These are phyloP conservation scores for Solanum appendiculatum DNA, from an alignment of 257 asterid genomes.

Conservation along the genomic window DNA sequence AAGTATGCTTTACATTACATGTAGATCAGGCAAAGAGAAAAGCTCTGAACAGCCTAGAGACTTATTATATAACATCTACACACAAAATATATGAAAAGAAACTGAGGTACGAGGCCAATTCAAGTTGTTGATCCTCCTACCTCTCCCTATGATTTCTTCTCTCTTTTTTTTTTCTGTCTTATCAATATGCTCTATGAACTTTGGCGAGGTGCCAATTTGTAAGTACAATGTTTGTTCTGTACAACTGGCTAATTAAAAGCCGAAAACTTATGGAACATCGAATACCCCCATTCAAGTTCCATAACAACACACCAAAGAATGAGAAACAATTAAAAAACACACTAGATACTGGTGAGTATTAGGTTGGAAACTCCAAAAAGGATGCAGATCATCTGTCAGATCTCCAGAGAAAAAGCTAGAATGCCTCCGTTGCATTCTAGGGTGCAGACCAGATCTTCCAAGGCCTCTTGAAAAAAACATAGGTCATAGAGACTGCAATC, in stretches of 20 bases:
- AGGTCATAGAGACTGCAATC: constrained; percentile 63
- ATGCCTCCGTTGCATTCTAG: constrained; percentile 65
- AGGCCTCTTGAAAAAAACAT: constrained; percentile 59
- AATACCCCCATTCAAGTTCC: constrained; percentile 57
- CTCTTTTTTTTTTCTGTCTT: constrained; percentile 6
- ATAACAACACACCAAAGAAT: constrained; percentile 51
- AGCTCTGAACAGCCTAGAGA: constrained; percentile 25
- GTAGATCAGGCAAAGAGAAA: constrained; percentile 10
- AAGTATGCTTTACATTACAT: constrained; percentile 45
- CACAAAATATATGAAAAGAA: constrained; percentile 17
- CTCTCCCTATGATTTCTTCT: constrained; percentile 1
- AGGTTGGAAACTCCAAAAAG: constrained; percentile 26
- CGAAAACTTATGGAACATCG: constrained; percentile 28
- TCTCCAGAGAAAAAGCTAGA: constrained; percentile 39
- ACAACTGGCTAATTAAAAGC: constrained; percentile 74
- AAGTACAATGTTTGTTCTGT: constrained; percentile 65
- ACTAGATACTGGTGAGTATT: constrained; percentile 34
- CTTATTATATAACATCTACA: constrained; percentile 57
- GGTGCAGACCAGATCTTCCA: constrained; percentile 57
- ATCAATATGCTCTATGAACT: constrained; percentile 35
- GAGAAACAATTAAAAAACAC: constrained; percentile 36
- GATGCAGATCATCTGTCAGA: constrained; percentile 49
- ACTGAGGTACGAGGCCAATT: constrained; percentile 24
- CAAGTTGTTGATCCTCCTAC: constrained; percentile 35
- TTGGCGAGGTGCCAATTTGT: constrained; percentile 80